Evolutionary conservation across 176 grass and related monocot genomes (phyloP).

Genomic region (Puya raimondii): DNA sequence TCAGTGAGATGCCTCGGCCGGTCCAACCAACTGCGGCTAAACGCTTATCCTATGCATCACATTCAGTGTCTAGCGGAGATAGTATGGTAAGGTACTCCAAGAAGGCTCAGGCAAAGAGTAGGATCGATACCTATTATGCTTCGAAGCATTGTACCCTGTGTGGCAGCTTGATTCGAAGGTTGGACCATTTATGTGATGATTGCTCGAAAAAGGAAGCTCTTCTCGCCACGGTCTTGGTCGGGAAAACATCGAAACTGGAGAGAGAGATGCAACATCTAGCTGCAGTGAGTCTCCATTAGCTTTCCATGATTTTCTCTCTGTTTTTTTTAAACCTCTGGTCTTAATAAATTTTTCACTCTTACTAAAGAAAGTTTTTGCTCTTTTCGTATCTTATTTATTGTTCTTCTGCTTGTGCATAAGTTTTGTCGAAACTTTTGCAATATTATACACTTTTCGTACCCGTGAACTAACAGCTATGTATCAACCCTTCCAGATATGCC

Average conservation of each 20-base stretch:
- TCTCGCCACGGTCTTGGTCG: conserved; percentile 42
- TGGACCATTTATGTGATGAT: conserved; percentile 45
- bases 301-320: neutral
- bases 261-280: conserved; percentile 70
- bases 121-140: conserved; percentile 82
- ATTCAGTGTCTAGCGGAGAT: conserved; percentile 22
- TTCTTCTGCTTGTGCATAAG: neutral
- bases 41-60: conserved; percentile 22
- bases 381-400: too few species aligned
- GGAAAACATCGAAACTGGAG: conserved; percentile 69
- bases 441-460: neutral
- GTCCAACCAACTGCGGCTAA: conserved; percentile 27
- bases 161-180: conserved; percentile 51
- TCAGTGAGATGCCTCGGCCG: conserved; percentile 62
- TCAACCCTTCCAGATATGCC: conserved; percentile 52
- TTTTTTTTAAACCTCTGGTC: neutral
- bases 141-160: conserved; percentile 78
- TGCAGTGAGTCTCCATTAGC: conserved; percentile 44
- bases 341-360: too few species aligned
- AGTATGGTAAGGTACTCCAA: conserved; percentile 26
- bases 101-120: conserved; percentile 42
- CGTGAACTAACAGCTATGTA: conserved; percentile 7
- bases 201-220: conserved; percentile 59
- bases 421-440: neutral
- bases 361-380: neutral